Conservation (phyloP, 1,284 basidiomycete genomes). For the Ustilago xerochloae region DNA sequence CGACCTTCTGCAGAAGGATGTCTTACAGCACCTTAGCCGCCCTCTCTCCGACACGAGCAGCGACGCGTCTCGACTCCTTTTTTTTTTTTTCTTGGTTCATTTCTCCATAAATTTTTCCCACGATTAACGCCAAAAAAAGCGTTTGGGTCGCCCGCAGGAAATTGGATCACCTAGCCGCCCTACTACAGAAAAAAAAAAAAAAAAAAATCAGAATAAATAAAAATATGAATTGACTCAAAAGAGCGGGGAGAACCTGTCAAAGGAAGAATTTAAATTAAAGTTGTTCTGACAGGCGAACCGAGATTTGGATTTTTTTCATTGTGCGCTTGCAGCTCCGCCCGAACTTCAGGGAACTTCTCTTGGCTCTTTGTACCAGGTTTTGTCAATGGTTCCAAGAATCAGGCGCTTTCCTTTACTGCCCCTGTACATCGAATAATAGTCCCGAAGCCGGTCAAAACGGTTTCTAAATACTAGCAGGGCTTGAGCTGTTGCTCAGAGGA, state of each 20-base stretch:
- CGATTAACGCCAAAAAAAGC: background rate
- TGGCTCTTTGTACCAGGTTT: too few relatives aligned
- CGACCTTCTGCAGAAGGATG: too few relatives aligned
- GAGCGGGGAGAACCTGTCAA: background rate
- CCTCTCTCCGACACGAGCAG: background rate
- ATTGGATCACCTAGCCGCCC: too few relatives aligned
- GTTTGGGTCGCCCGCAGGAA: background rate
- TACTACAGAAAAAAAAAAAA: background rate
- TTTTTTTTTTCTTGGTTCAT: background rate
- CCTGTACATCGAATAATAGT: too few relatives aligned
- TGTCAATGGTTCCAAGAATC: too few relatives aligned
- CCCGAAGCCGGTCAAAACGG: too few relatives aligned
- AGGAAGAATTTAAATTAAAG: background rate
- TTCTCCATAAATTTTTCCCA: background rate
- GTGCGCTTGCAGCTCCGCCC: background rate
- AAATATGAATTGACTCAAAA: background rate
- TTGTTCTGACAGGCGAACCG: too few relatives aligned
- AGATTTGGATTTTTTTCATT: too few relatives aligned
- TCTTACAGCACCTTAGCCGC: background rate
- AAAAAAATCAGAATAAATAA: background rate
- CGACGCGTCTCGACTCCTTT: background rate
- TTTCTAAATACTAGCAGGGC: too few relatives aligned
- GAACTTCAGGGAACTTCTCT: background rate
- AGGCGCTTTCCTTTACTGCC: too few relatives aligned
- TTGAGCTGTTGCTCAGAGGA: too few relatives aligned